Percentiles rank a stretch among this genome's conserved stretches.
Conservation (phyloP, 352 stramenopile species). For the Salisapilia sapeloensis region DNA sequence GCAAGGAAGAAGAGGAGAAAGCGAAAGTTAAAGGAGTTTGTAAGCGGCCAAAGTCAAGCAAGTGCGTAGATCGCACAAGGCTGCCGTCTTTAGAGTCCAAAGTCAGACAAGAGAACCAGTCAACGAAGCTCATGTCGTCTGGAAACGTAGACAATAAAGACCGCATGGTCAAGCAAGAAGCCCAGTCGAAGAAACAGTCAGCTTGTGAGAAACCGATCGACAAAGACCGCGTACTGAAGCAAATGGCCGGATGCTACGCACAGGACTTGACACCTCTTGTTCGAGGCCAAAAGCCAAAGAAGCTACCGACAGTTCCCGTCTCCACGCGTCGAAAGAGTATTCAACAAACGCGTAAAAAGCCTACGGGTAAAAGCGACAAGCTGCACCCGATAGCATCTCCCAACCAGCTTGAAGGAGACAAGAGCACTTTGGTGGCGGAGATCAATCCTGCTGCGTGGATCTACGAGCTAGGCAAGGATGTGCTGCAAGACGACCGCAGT, state of each 20-base stretch:
- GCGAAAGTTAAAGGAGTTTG: background rate
- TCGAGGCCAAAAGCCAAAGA: conserved; percentile 24
- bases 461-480: conserved; percentile 18
- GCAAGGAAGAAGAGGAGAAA: background rate
- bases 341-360: conserved; percentile 6
- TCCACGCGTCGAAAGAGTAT: conserved; percentile 2
- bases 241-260: conserved; percentile 32
- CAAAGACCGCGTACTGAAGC: no score
- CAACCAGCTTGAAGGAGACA: conserved; percentile 12
- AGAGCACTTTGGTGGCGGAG: conserved; percentile 25
- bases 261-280: conserved; percentile 44
- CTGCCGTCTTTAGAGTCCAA: no score
- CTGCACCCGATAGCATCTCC: conserved; percentile 3
- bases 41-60: no score
- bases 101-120: no score
- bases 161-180: no score
- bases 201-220: no score
- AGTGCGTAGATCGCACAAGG: no score
- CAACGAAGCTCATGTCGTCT: no score
- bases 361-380: conserved; percentile 6
- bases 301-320: conserved; percentile 7
- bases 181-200: no score
- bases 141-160: no score
- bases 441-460: conserved; percentile 45
- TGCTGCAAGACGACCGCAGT: conserved; percentile 9